phyloP scores from a whole-genome alignment of 306 rosid genomes.

The Quercus parvula region DNA sequence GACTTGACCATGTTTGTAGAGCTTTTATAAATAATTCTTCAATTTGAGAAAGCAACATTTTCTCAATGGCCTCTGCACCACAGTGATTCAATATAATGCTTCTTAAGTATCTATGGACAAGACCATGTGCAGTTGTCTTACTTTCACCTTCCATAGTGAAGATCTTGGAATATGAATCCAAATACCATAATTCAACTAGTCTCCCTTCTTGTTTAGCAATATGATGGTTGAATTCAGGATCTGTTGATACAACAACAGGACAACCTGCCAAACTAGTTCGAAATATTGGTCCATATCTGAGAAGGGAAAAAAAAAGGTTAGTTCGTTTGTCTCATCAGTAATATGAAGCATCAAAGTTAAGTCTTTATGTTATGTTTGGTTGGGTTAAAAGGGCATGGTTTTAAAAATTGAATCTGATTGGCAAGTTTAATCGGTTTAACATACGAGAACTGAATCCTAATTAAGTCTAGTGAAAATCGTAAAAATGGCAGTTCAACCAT shows the following conservation, averaged over 20 bases:
- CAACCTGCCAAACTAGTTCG: conserved; percentile 29
- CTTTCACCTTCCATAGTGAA: conserved; percentile 24
- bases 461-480: too few relatives aligned
- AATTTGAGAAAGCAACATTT: conserved; percentile 25
- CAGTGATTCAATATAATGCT: conserved; percentile 28
- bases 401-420: too few relatives aligned
- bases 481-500: too few relatives aligned
- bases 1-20: conserved; percentile 27
- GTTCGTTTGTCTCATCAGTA: too few relatives aligned
- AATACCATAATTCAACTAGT: conserved; percentile 28
- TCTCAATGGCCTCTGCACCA: conserved; percentile 32
- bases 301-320: background rate
- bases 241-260: conserved; percentile 26
- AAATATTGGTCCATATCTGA: conserved; percentile 43
- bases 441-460: too few relatives aligned
- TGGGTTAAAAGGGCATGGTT: too few relatives aligned
- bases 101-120: conserved; percentile 35
- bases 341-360: too few relatives aligned
- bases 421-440: too few relatives aligned
- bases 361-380: too few relatives aligned
- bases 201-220: conserved; percentile 36
- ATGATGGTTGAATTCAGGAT: conserved; percentile 28
- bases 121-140: conserved; percentile 1
- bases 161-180: conserved; percentile 29
- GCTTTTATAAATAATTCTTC: conserved; percentile 15